Evolutionary conservation across 345 rosid species (phyloP), one percentile per base, ranked within the genome.

Genomic region (Triadica sebifera): DNA sequence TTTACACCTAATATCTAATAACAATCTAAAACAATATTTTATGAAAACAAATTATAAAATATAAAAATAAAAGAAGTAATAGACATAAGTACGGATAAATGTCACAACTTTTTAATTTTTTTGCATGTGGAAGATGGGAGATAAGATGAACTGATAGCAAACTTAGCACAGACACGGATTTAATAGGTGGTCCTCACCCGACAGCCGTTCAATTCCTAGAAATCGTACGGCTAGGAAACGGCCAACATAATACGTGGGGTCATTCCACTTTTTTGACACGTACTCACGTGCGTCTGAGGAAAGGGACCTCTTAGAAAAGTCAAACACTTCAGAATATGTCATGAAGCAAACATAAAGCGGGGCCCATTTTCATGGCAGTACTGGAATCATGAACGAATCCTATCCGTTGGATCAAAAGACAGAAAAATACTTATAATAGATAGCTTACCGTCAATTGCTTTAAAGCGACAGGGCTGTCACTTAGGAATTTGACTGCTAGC

Each of bases 401-500:
- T 74, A 79, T 22, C 87, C 88, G 88, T 80, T 65, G 12, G 86
- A 81, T 83, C 12, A 72, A 71, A 74, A 49, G 6, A n/a, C 13
- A 3, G 2, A 9, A 19, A 19, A 17, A 43, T 4, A 50, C 10
- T 9, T 0, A 24, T 0, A 25, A 6, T 4, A 47, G n/a, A 22
- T 9, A 74, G 8, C 83, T 73, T 85, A 95, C 99, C 97, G 62
- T 80, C 39, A 93, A 76, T 59, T 80, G 90, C 52, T 85, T 78
- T 67, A 91, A 77, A 13, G 92, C 96, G 57, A 81, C 84, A 58
- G 96, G 91, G 55, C 67, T 78, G 84, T 90, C 92, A 73, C 86
- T 81, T 70, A 95, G 79, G 84, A 87, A 93, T 79, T 93, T 93
- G 74, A 95, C 90, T 37, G 97, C 99, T 1, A 91, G 77, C 2